Base-by-base conservation (phyloP, 768 basidiomycete genomes). In the Epithele typhae region DNA sequence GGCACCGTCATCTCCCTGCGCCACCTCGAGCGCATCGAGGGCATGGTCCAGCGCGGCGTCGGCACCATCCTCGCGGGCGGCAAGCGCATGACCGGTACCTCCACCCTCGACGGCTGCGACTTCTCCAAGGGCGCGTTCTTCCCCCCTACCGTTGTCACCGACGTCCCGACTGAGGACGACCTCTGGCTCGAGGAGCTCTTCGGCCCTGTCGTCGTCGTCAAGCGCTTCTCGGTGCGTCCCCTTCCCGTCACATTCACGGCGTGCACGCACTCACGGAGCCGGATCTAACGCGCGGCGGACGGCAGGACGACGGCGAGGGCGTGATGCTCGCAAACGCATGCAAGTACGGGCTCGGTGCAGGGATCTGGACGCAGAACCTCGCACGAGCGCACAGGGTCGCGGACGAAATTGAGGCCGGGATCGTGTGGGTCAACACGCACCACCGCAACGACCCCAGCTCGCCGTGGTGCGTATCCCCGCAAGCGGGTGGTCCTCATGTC, bases 371-470 rank as follows among this genome's bases (percentile, higher is more conserved):
- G 4, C 68, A 72, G 23, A 71, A 89, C 62, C 59, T 92, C 25
- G 82, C 87, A 0, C 73, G 81, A 45, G 89, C 85, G 9, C 88
- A 92, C 59, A 80, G 84, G 3, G 76, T 90, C 2, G 76, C 89
- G 5, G 75, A 74, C 40, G 68, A 69, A 25, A 81, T 93, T 27
- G 74, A 92, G 54, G 71, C 83, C 15, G 91, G 91, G 4, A 59
- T 92, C 24, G 84, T 87, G 37, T 93, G 91, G 91, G 78, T 92
- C 30, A 92, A 93, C 60, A 90, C 86, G 0, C 88, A 92, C 54
- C 91, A 93, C 59, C 77, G 90, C 37, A 92, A 93, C 56, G 89
- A 92, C 59, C 91, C 91, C 7, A 86, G 84, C 52, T 90, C 87
- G 25, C 89, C 91, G 33, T 93, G 91, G 90, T 88, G 59, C 32